Evolutionary conservation across 495 filamentous ascomycete species (phyloP), one percentile per base, ranked within the genome.

Genomic region (Tirmania nivea): DNA sequence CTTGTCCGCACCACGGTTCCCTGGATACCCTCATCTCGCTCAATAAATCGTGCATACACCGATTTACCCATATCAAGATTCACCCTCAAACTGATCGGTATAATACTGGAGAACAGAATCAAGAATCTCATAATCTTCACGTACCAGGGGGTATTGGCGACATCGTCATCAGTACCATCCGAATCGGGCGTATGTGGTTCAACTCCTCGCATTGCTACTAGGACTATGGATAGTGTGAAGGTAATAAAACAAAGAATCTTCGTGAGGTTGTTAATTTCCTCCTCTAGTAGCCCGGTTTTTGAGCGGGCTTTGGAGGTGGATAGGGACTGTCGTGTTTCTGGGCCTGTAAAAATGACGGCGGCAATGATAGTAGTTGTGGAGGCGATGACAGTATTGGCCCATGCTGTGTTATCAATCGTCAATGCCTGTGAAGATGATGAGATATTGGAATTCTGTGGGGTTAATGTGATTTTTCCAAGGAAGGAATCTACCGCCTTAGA

Each of bases 41-140:
- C 85, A 59, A 99, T 99, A 61, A 94, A 95, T 66, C 81, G 82
- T 10, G 88, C 89, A 65, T 96, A 99, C 0, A 93, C 86, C 16
- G 80, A 82, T 68, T 99, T 99, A 10, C 88, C 90, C 77, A 99
- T 83, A 58, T 99, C 90, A 25, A 99, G 69, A 57, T 99, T 99
- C 52, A 99, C 90, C 14, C 90, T 78, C 53, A 99, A 73, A 65
- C 84, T 92, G 69, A 99, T 94, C 8, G 92, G 92, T 48, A 99
- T 90, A 63, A 99, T 96, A 1, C 88, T 95, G 8, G 88, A 94
- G 71, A 95, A 99, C n/a, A 99, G 73, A 54, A 99, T 90, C 51
- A 99, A 69, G 66, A 95, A 99, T 39, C 86, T 79, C 74, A 90
- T 86, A 58, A 96, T 92, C 50, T 90, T 83, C 50, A 96, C 74